Evolutionary conservation across 2,329 filamentous ascomycete species (phyloP).

Genomic region (Aspergillus ibericus): DNA sequence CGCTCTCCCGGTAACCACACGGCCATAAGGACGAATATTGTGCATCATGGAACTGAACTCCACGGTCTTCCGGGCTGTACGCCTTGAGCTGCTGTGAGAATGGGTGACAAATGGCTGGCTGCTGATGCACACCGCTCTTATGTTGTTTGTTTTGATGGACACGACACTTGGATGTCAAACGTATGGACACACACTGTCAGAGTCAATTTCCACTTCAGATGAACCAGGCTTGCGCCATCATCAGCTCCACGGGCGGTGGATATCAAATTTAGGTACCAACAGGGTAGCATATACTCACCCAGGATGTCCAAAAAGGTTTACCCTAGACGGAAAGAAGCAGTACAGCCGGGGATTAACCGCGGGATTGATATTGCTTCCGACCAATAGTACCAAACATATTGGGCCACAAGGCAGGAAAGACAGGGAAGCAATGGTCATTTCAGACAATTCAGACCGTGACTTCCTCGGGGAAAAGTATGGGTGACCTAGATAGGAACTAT

Average conservation of each 20-base stretch:
- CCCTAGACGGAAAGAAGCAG: not conserved
- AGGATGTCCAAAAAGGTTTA: not conserved
- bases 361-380: not conserved
- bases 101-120: not conserved
- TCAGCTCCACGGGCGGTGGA: not conserved
- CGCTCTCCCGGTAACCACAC: not conserved
- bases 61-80: not conserved
- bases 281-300: not conserved
- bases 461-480: not conserved
- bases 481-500: not conserved
- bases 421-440: not conserved
- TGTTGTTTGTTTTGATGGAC: not conserved
- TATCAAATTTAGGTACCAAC: not conserved
- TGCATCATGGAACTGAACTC: not conserved
- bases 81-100: not conserved
- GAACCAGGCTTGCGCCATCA: not conserved
- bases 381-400: not conserved
- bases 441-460: not conserved
- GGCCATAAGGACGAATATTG: not conserved
- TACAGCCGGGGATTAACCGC: not conserved
- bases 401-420: not conserved
- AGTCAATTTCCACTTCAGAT: not conserved
- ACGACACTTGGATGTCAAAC: not conserved
- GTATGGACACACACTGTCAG: not conserved
- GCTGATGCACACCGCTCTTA: not conserved